Base-by-base conservation (phyloP, 2,329 filamentous ascomycete genomes). In the Neopestalotiopsis rosae region DNA sequence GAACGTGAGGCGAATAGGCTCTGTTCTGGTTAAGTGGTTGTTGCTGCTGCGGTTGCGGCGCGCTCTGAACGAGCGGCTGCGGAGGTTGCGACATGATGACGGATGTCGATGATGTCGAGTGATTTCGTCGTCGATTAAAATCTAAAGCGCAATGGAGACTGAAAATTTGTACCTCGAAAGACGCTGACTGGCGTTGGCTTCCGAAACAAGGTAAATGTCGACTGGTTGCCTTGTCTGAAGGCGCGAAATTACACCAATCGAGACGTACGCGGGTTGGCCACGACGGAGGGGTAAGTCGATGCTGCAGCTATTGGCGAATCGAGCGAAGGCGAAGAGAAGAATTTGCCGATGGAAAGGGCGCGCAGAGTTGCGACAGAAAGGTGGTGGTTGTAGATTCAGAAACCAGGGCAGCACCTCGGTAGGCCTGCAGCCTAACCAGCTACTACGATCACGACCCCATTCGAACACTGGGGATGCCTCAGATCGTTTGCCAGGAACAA, bases 21-120 rank as follows among this genome's bases (percentile, higher is more conserved):
- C 57, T 32, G 28, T 6, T 34, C 5, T 30, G 57, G 24, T 34
- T 59, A 12, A 42, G 40, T n/a, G 40, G 17, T 20, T 64, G 61
- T n/a, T 64, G 61, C 20, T 64, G 61, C 20, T 64, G 61, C 10
- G 59, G 59, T 7, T 78, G 79, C 81, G 79, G 67, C 72, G 76
- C 24, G 75, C 75, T 66, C 70, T 78, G 70, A 73, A 80, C 75
- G 69, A 71, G 70, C 7, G 72, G 67, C 68, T 77, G 75, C 57
- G 73, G 49, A 17, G 65, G 72, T 70, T 78, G 74, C 69, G 76
- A 76, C 76, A 78, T 78, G 66, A 65, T 61, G 65, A n/a, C 56
- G 69, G 62, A 49, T 52, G 56, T 28, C 30, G 49, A 67, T 45
- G 45, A 42, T 12, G 34, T 49, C 56, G 38, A 17, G 7, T 38